Evolutionary conservation across 2,329 filamentous ascomycete genomes (phyloP).

Genomic region (Boeremia lycopersici): DNA sequence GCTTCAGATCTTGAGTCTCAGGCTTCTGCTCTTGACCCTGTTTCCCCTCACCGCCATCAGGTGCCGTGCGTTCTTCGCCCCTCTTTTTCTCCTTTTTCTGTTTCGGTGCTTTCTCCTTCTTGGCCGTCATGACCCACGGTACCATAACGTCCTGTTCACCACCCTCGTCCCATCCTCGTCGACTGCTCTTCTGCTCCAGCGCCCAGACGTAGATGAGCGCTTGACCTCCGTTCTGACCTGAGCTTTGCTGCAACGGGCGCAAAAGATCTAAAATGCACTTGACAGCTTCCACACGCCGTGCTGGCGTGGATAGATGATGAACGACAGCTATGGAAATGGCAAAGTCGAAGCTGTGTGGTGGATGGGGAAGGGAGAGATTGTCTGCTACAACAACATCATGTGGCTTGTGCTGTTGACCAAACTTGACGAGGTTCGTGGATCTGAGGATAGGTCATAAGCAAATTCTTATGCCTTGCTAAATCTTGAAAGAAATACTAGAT

Average conservation of each 20-base stretch:
- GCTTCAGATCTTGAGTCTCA: slow-evolving; percentile 16
- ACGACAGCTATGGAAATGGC: slow-evolving; percentile 93
- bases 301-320: slow-evolving; percentile 84
- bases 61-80: slow-evolving; percentile 9
- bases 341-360: slow-evolving; percentile 72
- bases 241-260: slow-evolving; percentile 25
- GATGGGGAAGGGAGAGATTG: slow-evolving; percentile 82
- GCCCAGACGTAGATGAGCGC: slow-evolving; percentile 94
- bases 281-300: slow-evolving; percentile 75
- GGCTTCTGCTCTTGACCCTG: slow-evolving; percentile 22
- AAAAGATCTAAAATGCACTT: slow-evolving; percentile 72
- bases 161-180: slow-evolving; percentile 85
- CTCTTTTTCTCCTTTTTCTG: slow-evolving; percentile 19
- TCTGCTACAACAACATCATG: slow-evolving; percentile 81
- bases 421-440: slow-evolving; percentile 63
- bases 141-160: slow-evolving; percentile 91
- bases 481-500: not conserved
- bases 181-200: slow-evolving; percentile 84
- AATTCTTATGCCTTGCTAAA: not conserved
- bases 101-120: slow-evolving; percentile 42
- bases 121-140: slow-evolving; percentile 78
- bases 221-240: slow-evolving; percentile 56
- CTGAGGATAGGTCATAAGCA: slow-evolving; percentile 41
- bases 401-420: slow-evolving; percentile 60
- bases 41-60: not conserved